Conservation (phyloP, 2,329 filamentous ascomycete genomes). For the Cercospora brassicicola region DNA sequence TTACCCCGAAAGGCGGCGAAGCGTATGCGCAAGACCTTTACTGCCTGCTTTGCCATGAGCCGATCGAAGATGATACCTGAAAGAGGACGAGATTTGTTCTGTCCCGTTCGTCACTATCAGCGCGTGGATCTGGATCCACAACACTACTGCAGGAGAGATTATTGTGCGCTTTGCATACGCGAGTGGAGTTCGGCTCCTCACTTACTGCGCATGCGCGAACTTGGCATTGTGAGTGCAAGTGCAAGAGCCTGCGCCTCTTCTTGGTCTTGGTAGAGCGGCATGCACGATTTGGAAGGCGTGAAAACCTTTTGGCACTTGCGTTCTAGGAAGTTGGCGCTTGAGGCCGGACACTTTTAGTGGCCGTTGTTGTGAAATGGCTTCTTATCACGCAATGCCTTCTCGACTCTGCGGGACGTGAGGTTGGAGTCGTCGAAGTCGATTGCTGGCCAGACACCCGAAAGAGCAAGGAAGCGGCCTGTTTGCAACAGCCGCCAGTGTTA, state of each 20-base stretch:
- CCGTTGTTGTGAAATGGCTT: background rate
- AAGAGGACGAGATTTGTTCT: background rate
- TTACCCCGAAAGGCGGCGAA: slow-evolving; percentile 31
- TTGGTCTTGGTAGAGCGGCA: background rate
- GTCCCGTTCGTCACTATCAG: background rate
- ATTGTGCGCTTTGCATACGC: background rate
- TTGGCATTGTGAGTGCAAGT: background rate
- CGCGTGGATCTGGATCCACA: background rate
- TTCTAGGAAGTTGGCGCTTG: background rate
- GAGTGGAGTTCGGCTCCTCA: background rate
- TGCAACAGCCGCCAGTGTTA: background rate
- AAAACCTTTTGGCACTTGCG: background rate
- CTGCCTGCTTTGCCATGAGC: slow-evolving; percentile 35
- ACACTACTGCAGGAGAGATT: slow-evolving; percentile 13
- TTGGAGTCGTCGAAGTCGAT: background rate
- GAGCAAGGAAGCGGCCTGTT: background rate
- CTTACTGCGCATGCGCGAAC: background rate
- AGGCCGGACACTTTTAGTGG: background rate
- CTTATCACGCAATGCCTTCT: background rate
- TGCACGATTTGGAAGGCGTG: background rate
- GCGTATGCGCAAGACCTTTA: slow-evolving; percentile 28
- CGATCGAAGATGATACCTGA: slow-evolving; percentile 28
- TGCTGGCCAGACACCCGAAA: background rate
- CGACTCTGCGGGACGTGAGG: background rate
- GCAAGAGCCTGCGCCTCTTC: background rate